Evolutionary conservation across 2,329 filamentous ascomycete species (phyloP).

Genomic region (Aspergillus sp.): DNA sequence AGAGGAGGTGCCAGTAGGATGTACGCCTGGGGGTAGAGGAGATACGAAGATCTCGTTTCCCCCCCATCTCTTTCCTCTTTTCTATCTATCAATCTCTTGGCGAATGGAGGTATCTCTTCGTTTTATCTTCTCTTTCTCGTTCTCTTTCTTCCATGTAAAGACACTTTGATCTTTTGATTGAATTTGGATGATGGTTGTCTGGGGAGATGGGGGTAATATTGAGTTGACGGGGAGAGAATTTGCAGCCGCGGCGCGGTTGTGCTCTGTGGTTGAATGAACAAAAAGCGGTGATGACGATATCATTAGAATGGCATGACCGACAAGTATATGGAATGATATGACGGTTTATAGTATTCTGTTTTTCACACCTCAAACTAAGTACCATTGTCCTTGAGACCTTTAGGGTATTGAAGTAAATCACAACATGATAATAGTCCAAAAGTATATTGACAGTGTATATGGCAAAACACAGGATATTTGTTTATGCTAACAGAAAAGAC

Average conservation of each 20-base stretch:
- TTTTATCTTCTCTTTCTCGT: constrained; percentile 15
- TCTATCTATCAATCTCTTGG: constrained; percentile 15
- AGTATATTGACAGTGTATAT: neutral
- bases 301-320: constrained; percentile 31
- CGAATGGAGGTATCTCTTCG: constrained; percentile 2
- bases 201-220: constrained; percentile 7
- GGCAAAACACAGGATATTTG: neutral
- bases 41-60: constrained; percentile 9
- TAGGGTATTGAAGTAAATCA: neutral
- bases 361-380: neutral
- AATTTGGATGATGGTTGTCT: constrained; percentile 18
- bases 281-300: constrained; percentile 15
- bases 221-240: neutral
- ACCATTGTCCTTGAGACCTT: too few relatives aligned
- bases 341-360: constrained; percentile 11
- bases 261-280: constrained; percentile 4
- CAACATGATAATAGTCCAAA: neutral
- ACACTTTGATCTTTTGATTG: constrained; percentile 12
- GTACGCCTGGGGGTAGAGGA: constrained; percentile 11
- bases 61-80: constrained; percentile 8
- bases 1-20: neutral
- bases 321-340: constrained; percentile 29
- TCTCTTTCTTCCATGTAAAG: constrained; percentile 20
- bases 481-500: neutral
- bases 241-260: constrained; percentile 1